Conservation (phyloP, 148 eudicot species). For the Rhododendron henanense region DNA sequence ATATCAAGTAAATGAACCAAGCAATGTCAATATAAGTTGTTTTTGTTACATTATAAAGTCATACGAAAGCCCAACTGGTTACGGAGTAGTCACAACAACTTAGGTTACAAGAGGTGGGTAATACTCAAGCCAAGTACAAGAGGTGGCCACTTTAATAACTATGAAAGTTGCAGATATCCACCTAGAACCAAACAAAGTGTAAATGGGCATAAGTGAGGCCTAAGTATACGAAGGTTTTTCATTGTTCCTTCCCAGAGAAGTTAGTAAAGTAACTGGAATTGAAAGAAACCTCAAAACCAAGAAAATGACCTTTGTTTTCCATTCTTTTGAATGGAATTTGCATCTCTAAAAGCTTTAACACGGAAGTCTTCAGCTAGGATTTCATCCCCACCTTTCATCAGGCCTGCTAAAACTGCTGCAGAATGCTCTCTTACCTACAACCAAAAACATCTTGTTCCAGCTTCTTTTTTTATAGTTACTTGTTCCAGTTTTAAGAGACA, state of each 20-base stretch:
- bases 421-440: constrained; percentile 97
- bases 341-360: constrained; percentile 70
- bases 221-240: background rate
- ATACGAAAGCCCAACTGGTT: too few relatives aligned
- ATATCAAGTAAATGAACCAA: too few relatives aligned
- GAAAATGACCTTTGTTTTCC: constrained; percentile 65
- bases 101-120: too few relatives aligned
- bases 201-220: background rate
- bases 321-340: constrained; percentile 48
- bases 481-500: constrained; percentile 3
- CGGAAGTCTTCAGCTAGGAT: constrained; percentile 65
- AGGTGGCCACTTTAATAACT: too few relatives aligned
- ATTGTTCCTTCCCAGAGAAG: background rate
- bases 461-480: background rate
- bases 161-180: background rate
- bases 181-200: background rate
- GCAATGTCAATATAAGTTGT: too few relatives aligned
- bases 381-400: constrained; percentile 89
- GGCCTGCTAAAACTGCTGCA: constrained; percentile 89
- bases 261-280: background rate
- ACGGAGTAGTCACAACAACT: too few relatives aligned
- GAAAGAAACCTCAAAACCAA: constrained; percentile 9
- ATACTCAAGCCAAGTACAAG: too few relatives aligned
- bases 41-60: too few relatives aligned
- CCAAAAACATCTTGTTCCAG: constrained; percentile 5